Conservation (phyloP, 2,329 filamentous ascomycete genomes). For the Penicillium janthinellum region DNA sequence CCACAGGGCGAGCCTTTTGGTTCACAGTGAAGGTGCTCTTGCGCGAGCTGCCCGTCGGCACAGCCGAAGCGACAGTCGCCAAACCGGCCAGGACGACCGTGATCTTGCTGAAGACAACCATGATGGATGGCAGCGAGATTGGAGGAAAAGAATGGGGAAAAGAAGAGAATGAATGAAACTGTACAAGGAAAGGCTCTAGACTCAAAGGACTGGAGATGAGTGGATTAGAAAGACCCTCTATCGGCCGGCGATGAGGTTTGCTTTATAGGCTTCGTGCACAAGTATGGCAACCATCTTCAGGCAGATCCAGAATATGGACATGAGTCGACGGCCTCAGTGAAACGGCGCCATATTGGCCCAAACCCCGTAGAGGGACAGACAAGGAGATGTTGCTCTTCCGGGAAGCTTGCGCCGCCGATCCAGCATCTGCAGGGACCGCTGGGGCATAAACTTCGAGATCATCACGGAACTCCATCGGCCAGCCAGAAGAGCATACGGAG, state of each 20-base stretch:
- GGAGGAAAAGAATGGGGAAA: constrained; percentile 15
- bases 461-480: constrained; percentile 27
- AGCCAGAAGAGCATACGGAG: constrained; percentile 19
- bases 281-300: background rate
- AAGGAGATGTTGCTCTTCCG: constrained; percentile 24
- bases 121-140: constrained; percentile 21
- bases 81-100: constrained; percentile 31
- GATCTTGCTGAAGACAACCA: constrained; percentile 40
- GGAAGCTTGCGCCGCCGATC: constrained; percentile 27
- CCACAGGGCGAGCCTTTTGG: constrained; percentile 27
- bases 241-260: constrained; percentile 8
- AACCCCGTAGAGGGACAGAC: constrained; percentile 14
- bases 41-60: constrained; percentile 28
- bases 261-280: constrained; percentile 29
- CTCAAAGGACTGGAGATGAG: constrained; percentile 13
- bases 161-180: constrained; percentile 10
- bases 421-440: constrained; percentile 8
- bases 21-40: constrained; percentile 37
- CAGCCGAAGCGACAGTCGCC: constrained; percentile 31
- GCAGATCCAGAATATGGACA: background rate
- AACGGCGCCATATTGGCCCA: constrained; percentile 11
- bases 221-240: constrained; percentile 6
- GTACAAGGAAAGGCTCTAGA: constrained; percentile 18
- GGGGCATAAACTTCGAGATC: constrained; percentile 19
- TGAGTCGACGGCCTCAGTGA: background rate